Evolutionary conservation across 306 rosid genomes (phyloP), one percentile per base, ranked within the genome.

Genomic region (Trifolium pratense): DNA sequence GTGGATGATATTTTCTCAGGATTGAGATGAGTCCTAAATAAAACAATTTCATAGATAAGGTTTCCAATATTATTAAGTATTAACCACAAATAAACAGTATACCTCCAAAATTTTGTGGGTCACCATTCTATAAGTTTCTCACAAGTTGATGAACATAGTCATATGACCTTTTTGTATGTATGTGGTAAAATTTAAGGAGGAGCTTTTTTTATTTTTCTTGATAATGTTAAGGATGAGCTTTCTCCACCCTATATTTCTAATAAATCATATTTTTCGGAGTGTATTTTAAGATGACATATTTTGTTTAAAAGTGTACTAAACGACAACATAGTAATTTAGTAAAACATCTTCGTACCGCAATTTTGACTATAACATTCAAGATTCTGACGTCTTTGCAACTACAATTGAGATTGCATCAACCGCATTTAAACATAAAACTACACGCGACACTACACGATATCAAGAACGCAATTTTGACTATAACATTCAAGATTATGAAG

Each of bases 1-100:
- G 71, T 68, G 77, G 81, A 83, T 79, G 71, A 79, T 61, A 18
- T 13, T 13, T 13, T 21, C 66, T 48, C 5, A 18, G 15, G 66
- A 64, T 61, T 67, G 46, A 60, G 34, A 12, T 67, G 39, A 67
- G 42, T 9, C 3, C 17, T 39, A 8, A 56, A 49, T 34, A 10
- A 70, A 70, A 66, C 5, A 32, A 13, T 21, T 56, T 40, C 37
- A 11, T 66, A 74, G 84, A 83, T 80, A 80, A 83, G 84, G 69
- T 68, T 76, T 68, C 26, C 32, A 14, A 42, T 67, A 23, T 1
- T 48, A 20, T n/a, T n/a, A n/a, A n/a, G n/a, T n/a, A n/a, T 2
- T 63, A 68, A 63, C 83, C 78, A 75, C 64, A 66, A 40, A 26
- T 45, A 53, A 68, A 52, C 31, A 7, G 53, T 15, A 57, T 58